Base-by-base conservation (phyloP, 2,329 filamentous ascomycete species). In the Calonectria naviculata region DNA sequence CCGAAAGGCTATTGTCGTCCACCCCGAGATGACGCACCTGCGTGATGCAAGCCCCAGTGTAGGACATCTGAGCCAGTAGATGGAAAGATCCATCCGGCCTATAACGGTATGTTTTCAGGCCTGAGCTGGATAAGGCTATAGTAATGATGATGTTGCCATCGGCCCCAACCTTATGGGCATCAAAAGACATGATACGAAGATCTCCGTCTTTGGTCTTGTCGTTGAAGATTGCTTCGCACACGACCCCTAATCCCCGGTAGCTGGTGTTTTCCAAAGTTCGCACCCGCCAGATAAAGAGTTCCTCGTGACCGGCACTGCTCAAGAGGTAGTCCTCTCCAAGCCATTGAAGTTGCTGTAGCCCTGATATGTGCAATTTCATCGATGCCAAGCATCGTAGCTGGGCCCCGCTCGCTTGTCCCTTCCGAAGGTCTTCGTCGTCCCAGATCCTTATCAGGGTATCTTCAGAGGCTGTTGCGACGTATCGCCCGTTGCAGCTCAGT, bases 251-350 rank as follows among this genome's bases (percentile, higher is more conserved):
- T 4, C 88, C 87, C 17, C 76, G 75, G 61, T 87, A 87, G 15
- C 79, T 83, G 2, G 87, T 85, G 29, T 42, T 49, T 7, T 91
- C 86, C 8, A 93, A 80, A 13, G 79, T 78, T 56, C 85, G 86
- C 38, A 96, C 82, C 46, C 90, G 88, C 96, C 97, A 99, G 13
- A 95, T 89, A 76, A 93, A 96, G 73, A 98, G 93, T 82, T 99
- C 96, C 81, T 98, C 96, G 71, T 91, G 92, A 0, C 95, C 97
- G 7, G 91, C 95, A 77, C 94, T 95, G 74, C 94, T 98, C 80
- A 98, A 93, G 3, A 99, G 89, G 76, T 93, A 93, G 1, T 86
- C 81, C 2, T 92, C 89, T 56, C 90, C 88, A 2, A 93, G 91
- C 94, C 95, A 98, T 71, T 89, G 89, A 1, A 98, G 85, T 72